Evolutionary conservation across 371 early-diverging fungal genomes (phyloP).

Genomic region (Lichtheimia hyalospora): DNA sequence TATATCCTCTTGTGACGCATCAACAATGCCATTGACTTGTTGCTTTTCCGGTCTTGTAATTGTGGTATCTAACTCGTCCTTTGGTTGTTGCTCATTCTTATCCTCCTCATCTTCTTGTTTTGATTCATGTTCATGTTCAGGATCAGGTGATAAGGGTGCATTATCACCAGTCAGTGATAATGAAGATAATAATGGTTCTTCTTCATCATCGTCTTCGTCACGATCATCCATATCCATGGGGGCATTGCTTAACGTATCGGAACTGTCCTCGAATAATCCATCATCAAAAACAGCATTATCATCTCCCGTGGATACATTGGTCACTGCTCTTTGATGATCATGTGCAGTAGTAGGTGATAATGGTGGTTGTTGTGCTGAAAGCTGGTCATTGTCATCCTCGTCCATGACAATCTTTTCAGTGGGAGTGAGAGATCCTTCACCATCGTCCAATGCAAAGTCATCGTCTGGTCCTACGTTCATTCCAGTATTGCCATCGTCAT

Average conservation of each 20-base stretch:
- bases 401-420: conserved; percentile 15
- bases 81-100: no score
- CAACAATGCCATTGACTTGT: no score
- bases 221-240: conserved; percentile 19
- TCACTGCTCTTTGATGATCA: neutral
- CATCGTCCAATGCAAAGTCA: conserved; percentile 19
- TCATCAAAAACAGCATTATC: conserved; percentile 4
- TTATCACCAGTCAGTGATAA: neutral
- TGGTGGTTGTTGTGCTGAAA: no score
- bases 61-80: no score
- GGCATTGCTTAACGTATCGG: conserved; percentile 18
- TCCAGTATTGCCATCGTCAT: conserved; percentile 20
- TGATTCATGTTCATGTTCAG: conserved; percentile 6
- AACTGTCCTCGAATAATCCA: conserved; percentile 14
- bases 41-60: no score
- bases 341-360: no score
- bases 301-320: neutral
- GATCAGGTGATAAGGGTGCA: conserved; percentile 9
- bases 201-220: conserved; percentile 18
- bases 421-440: conserved; percentile 23
- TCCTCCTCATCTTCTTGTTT: conserved; percentile 17
- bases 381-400: conserved; percentile 11
- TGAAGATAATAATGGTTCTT: conserved; percentile 15
- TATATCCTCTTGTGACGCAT: neutral
- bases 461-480: conserved; percentile 1